Conservation (phyloP, 1,139 yeast species). For the Debaryomyces robertsiae region DNA sequence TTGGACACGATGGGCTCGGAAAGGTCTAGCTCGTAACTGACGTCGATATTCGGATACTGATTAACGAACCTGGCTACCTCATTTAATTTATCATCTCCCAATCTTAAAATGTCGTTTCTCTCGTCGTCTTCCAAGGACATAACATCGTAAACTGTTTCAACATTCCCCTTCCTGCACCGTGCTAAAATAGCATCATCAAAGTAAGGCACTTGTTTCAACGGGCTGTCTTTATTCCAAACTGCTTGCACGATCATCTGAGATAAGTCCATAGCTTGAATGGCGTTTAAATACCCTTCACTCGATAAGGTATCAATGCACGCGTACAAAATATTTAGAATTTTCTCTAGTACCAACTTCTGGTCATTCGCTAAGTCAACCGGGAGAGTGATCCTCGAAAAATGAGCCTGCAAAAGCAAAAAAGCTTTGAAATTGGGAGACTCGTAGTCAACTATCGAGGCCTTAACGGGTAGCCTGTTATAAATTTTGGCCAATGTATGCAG, state of each 20-base stretch:
- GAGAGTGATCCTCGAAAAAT: slow-evolving; percentile 62
- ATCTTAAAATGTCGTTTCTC: slow-evolving; percentile 62
- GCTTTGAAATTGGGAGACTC: slow-evolving; percentile 68
- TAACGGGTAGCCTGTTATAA: slow-evolving; percentile 64
- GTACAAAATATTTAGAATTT: slow-evolving; percentile 53
- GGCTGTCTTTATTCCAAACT: slow-evolving; percentile 78
- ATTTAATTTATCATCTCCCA: slow-evolving; percentile 52
- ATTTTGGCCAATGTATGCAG: slow-evolving; percentile 48
- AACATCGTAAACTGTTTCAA: slow-evolving; percentile 78
- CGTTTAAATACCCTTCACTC: slow-evolving; percentile 77
- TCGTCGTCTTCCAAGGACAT: slow-evolving; percentile 84
- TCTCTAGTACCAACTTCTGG: slow-evolving; percentile 52
- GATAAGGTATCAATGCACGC: slow-evolving; percentile 78
- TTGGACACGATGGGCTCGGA: slow-evolving; percentile 38
- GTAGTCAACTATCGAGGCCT: slow-evolving; percentile 37
- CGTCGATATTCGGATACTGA: slow-evolving; percentile 83
- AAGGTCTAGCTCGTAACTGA: slow-evolving; percentile 54
- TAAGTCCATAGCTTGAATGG: slow-evolving; percentile 82
- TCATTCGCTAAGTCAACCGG: slow-evolving; percentile 64
- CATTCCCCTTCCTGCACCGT: slow-evolving; percentile 58
- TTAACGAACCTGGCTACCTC: slow-evolving; percentile 87
- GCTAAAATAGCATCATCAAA: slow-evolving; percentile 54
- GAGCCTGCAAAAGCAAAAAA: slow-evolving; percentile 77
- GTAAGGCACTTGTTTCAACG: slow-evolving; percentile 80
- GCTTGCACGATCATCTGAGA: slow-evolving; percentile 90